These are phyloP conservation scores for Lupinus albus DNA, from an alignment of 306 rosid genomes.

Conservation along the genomic window DNA sequence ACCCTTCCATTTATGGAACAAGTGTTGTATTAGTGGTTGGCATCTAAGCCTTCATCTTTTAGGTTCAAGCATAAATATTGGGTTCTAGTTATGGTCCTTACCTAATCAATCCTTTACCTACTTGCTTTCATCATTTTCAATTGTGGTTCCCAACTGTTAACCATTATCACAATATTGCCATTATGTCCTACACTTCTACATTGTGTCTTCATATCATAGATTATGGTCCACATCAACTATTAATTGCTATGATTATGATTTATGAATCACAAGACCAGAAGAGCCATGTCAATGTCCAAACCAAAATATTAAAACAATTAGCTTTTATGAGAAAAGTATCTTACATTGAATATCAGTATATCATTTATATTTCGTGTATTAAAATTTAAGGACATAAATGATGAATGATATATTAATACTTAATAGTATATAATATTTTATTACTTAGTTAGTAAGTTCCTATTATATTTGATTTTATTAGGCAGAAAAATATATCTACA, in stretches of 20 bases:
- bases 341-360: no score
- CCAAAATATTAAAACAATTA: not conserved
- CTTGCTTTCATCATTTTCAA: conserved; percentile 12
- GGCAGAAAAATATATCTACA: no score
- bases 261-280: not conserved
- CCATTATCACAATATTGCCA: conserved; percentile 1
- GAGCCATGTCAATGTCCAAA: not conserved
- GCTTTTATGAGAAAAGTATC: no score
- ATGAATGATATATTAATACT: no score
- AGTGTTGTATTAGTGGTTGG: not conserved
- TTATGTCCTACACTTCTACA: not conserved
- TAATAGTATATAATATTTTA: no score
- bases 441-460: no score
- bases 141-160: conserved; percentile 19
- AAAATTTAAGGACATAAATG: no score
- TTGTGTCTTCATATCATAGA: not conserved
- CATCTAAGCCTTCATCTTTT: not conserved
- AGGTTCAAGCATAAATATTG: not conserved
- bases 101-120: not conserved
- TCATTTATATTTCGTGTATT: no score
- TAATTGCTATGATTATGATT: not conserved
- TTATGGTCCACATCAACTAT: not conserved
- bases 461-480: no score
- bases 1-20: not conserved
- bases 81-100: conserved; percentile 27